Conservation (phyloP, 139 green algal genomes). For the Micromonas pusilla region DNA sequence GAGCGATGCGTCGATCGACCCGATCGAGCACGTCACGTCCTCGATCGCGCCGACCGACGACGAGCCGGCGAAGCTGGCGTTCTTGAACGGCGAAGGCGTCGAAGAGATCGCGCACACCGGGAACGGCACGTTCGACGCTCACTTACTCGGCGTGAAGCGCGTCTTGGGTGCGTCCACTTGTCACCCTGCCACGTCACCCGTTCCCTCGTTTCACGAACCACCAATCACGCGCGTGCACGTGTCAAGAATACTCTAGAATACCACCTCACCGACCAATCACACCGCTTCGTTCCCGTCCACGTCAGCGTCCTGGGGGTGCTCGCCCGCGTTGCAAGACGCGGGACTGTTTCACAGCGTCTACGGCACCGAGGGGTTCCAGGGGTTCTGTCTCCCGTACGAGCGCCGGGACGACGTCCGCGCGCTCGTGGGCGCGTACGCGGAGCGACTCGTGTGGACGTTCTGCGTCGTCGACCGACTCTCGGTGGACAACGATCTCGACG, state of each 20-base stretch:
- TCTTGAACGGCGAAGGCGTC: not conserved
- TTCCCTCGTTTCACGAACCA: no score
- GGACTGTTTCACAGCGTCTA: not conserved
- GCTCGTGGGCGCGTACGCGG: not conserved
- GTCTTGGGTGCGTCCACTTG: not conserved
- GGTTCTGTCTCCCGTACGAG: not conserved
- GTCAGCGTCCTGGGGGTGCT: not conserved
- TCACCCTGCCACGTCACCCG: no score
- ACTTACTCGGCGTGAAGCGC: not conserved
- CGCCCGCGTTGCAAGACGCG: not conserved
- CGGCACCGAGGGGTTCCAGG: not conserved
- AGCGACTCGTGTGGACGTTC: not conserved
- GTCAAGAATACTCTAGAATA: no score
- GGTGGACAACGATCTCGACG: not conserved
- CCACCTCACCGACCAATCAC: no score
- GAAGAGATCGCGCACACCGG: not conserved
- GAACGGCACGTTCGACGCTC: not conserved
- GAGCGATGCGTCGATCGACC: not conserved
- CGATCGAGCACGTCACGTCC: not conserved
- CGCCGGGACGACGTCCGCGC: not conserved
- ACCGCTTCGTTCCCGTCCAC: no score
- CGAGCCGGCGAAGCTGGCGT: not conserved
- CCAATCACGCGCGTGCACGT: no score
- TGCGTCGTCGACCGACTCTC: not conserved
- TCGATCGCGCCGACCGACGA: not conserved